Base-by-base conservation (phyloP, 2,329 filamentous ascomycete species). In the Colletotrichum graminicola region DNA sequence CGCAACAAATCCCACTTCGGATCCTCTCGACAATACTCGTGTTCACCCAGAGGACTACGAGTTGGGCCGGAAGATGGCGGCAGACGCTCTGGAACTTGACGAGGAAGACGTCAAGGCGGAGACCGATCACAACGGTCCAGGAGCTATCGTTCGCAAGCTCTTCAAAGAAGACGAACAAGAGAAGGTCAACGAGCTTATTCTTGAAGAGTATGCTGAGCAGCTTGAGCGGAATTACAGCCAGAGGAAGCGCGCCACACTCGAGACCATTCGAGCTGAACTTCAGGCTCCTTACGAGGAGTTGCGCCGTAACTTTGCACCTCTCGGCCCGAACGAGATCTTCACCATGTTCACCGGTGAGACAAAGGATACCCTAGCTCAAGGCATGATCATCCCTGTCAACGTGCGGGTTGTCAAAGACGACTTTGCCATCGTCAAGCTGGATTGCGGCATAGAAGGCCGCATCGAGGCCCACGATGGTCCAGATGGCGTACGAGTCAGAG, bases 21-120 rank as follows among this genome's bases (percentile, higher is more conserved):
- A 99, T 79, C 97, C 97, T 70, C 87, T 99, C 34, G 96, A 99
- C 82, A 97, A 96, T 79, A 99, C 96, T 57, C 93, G 96, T 84
- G 94, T 99, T 23, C 96, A 99, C 78, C 96, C 96, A 1, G 96
- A 99, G 84, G 96, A 99, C 79, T 99, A 99, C 81, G 96, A 99
- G 76, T 91, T 99, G 73, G 96, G 94, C 60, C 93, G 95, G 76
- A 99, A 99, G 83, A 98, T 99, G 92, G 96, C 96, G 26, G 96
- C 96, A 4, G 96, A 99, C 85, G 96, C 96, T 21, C 86, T 99
- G 59, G 95, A 98, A 79, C 87, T 99, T 75, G 96, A 99, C 76
- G 96, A 99, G 82, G 96, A 99, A 84, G 96, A 99, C 77, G 94
- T 99, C 79, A 97, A 97, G 82, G 94, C 93, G 1, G 95, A 98